Base-by-base conservation (phyloP, 1,139 yeast species). In the Hanseniaspora uvarum region DNA sequence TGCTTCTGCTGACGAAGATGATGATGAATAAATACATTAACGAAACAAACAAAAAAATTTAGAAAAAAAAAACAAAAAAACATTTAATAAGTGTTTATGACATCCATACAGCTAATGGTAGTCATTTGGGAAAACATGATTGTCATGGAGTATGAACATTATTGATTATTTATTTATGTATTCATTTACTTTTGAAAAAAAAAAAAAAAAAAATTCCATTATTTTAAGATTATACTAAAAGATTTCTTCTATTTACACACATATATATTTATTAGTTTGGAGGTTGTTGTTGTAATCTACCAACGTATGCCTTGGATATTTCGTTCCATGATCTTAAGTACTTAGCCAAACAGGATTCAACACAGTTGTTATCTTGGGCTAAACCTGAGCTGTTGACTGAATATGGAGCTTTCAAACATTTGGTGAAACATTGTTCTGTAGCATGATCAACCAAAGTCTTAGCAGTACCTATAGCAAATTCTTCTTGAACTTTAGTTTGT, bases 251-350 rank as follows among this genome's bases (percentile, higher is more conserved):
- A 31, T 31, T 12, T 31, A 31, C 34, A 31, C 34, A 12, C 14
- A 31, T 31, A 14, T 23, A n/a, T n/a, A n/a, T n/a, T n/a, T n/a
- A n/a, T 37, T 50, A 50, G 40, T 50, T 50, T 14, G 53, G 53
- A 10, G 68, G 63, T 16, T 76, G 72, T 58, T 75, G 74, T 63
- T 83, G 92, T 61, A 87, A 83, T 68, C 95, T 77, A 26, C 79
- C 67, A 54, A 86, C 79, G 67, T 87, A 87, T 14, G 86, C 73
- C 67, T 80, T 81, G 31, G 95, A 85, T 53, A 88, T 74, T 54
- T 83, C 75, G 65, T 87, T 87, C 96, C 96, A 88, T 40, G 94
- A 81, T 68, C 85, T 78, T 94, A 88, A 83, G 70, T 86, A 88
- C 71, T 87, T 88, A 59, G 83, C 83, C 64, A 86, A 75, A 67